Conservation (phyloP, 768 basidiomycete genomes). For the Daedaleopsis sinensis region DNA sequence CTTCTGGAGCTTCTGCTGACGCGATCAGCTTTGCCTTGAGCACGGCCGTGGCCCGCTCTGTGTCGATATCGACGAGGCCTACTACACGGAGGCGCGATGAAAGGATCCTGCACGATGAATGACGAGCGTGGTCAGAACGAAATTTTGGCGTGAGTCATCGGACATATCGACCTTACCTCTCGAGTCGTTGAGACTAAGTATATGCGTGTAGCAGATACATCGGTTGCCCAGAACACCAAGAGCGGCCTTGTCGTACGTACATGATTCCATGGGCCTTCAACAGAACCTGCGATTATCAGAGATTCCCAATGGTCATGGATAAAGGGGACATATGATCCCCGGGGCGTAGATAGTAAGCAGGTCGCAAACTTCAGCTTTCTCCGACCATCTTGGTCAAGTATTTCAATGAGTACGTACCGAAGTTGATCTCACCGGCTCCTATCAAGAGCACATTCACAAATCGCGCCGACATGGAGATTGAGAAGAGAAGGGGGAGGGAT, state of each 20-base stretch:
- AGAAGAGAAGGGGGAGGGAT: no score
- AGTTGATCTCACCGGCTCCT: slow-evolving; percentile 58
- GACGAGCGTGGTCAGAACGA: background rate
- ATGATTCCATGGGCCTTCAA: slow-evolving; percentile 41
- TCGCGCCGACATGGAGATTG: background rate
- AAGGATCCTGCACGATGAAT: slow-evolving; percentile 38
- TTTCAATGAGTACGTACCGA: slow-evolving; percentile 32
- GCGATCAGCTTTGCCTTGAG: slow-evolving; percentile 43
- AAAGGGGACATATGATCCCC: no score
- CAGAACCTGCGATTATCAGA: slow-evolving; percentile 23
- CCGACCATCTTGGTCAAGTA: background rate
- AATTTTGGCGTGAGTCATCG: background rate
- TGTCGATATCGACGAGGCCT: slow-evolving; percentile 48
- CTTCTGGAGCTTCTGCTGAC: slow-evolving; percentile 42
- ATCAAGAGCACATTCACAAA: slow-evolving; percentile 47
- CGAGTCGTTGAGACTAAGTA: slow-evolving; percentile 25
- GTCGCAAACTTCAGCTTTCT: no score
- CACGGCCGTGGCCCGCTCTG: slow-evolving; percentile 38
- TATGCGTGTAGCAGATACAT: background rate
- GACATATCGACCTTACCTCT: slow-evolving; percentile 22
- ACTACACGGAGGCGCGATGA: slow-evolving; percentile 50
- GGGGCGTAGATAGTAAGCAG: no score
- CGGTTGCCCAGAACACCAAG: background rate
- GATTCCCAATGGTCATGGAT: background rate
- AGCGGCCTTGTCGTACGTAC: slow-evolving; percentile 5